phyloP scores from a whole-genome alignment of 2,329 filamentous ascomycete species.

The Pseudocercospora cruenta region DNA sequence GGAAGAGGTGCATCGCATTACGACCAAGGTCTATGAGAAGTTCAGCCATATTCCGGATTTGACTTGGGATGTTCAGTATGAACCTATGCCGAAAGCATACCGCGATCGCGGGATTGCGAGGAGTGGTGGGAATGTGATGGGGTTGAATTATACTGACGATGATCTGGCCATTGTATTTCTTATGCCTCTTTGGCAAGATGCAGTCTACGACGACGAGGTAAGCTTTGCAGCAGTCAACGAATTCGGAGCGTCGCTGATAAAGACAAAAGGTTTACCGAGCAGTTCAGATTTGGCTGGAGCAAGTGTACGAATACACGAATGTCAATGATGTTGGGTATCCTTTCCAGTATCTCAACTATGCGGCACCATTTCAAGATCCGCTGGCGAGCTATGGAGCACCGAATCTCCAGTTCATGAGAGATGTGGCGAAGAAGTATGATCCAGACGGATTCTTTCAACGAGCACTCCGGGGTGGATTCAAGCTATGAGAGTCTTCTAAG shows the following conservation, averaged over 20 bases:
- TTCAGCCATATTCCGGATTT: slow-evolving; percentile 11
- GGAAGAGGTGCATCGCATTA: slow-evolving; percentile 13
- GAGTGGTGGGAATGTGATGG: slow-evolving; percentile 14
- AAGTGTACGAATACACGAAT: slow-evolving; percentile 11
- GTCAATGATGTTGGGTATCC: slow-evolving; percentile 14
- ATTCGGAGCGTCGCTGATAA: background rate
- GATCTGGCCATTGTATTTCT: slow-evolving; percentile 18
- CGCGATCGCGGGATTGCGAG: background rate
- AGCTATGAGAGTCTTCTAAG: background rate
- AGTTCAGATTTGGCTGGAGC: slow-evolving; percentile 8
- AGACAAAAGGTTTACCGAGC: background rate
- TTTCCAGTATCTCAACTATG: slow-evolving; percentile 9
- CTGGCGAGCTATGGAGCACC: slow-evolving; percentile 19
- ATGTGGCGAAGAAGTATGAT: slow-evolving; percentile 22
- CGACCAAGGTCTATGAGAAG: slow-evolving; percentile 2
- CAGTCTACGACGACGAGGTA: slow-evolving; percentile 9
- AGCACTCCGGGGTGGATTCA: slow-evolving; percentile 18
- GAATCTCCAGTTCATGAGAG: slow-evolving; percentile 14
- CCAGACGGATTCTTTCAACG: slow-evolving; percentile 19
- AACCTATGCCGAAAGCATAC: slow-evolving; percentile 14
- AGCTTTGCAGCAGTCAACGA: background rate
- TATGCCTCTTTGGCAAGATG: slow-evolving; percentile 11
- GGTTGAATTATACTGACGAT: slow-evolving; percentile 19
- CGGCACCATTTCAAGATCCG: slow-evolving; percentile 19
- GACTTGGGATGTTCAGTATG: slow-evolving; percentile 19